Conservation (phyloP, 306 rosid species). For the Prunus mira region DNA sequence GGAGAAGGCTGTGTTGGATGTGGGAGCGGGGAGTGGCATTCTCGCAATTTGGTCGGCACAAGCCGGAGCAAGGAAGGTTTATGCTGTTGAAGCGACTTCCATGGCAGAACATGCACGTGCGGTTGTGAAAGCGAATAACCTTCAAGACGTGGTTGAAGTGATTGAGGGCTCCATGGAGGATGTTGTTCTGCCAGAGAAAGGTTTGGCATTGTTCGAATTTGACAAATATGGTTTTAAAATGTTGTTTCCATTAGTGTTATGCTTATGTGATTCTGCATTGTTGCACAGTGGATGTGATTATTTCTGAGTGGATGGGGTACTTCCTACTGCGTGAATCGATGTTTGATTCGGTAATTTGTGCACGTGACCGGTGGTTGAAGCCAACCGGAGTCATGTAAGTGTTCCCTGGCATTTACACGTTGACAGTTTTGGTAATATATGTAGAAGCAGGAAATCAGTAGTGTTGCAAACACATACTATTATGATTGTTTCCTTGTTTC, state of each 20-base stretch:
- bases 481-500: background rate
- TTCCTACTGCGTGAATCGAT: conserved; percentile 96
- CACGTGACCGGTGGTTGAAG: conserved; percentile 99
- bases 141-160: conserved; percentile 66
- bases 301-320: conserved; percentile 99
- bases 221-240: background rate
- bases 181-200: conserved; percentile 87
- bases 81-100: conserved; percentile 96
- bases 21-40: conserved; percentile 98
- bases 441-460: background rate
- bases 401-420: conserved; percentile 8
- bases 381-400: conserved; percentile 93
- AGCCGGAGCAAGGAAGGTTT: conserved; percentile 97
- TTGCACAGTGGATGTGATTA: conserved; percentile 79
- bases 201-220: conserved; percentile 29
- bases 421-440: conserved; percentile 3
- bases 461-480: background rate
- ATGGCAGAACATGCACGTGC: conserved; percentile 92
- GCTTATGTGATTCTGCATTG: conserved; percentile 5
- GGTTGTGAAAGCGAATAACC: conserved; percentile 74
- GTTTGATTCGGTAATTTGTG: conserved; percentile 97
- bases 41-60: conserved; percentile 99
- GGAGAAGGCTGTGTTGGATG: conserved; percentile 90
- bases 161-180: conserved; percentile 95
- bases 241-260: background rate